phyloP scores from a whole-genome alignment of 116 monocot genomes.

The Trichopus zeylanicus region DNA sequence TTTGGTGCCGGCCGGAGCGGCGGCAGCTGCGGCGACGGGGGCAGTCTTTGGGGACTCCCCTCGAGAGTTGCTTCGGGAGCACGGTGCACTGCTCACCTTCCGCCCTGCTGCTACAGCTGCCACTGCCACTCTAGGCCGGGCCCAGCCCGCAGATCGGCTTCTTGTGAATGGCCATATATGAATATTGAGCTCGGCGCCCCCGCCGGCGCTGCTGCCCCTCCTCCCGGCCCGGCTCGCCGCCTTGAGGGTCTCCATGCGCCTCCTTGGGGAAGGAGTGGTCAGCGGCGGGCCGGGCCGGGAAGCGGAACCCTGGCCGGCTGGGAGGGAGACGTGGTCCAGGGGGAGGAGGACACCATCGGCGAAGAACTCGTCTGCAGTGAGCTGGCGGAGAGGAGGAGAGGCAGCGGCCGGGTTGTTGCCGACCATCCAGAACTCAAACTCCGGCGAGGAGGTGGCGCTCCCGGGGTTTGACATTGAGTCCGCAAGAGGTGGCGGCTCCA shows the following conservation, averaged over 20 bases:
- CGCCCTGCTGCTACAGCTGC: slow-evolving; percentile 1
- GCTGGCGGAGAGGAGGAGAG: slow-evolving; percentile 10
- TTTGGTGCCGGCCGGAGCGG: too few relatives aligned
- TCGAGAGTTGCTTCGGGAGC: slow-evolving; percentile 41
- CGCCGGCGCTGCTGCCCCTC: slow-evolving; percentile 3
- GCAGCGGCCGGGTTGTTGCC: slow-evolving; percentile 4
- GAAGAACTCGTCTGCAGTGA: slow-evolving; percentile 51
- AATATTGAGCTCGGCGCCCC: slow-evolving; percentile 36
- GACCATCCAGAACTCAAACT: slow-evolving; percentile 38
- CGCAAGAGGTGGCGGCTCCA: background rate
- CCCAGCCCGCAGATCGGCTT: slow-evolving; percentile 34
- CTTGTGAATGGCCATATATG: slow-evolving; percentile 53
- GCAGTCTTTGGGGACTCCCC: slow-evolving; percentile 12
- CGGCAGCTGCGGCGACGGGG: background rate
- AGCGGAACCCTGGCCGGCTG: background rate
- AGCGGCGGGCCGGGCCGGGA: background rate
- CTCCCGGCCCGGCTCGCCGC: background rate
- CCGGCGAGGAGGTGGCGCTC: slow-evolving; percentile 20
- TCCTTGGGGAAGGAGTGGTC: slow-evolving; percentile 2
- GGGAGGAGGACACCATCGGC: slow-evolving; percentile 38
- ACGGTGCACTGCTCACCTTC: slow-evolving; percentile 36
- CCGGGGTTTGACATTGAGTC: too few relatives aligned
- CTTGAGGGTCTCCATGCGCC: slow-evolving; percentile 22
- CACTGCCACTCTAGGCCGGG: background rate
- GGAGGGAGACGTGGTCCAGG: slow-evolving; percentile 7